Evolutionary conservation across 345 rosid species (phyloP).

Genomic region (Cardamine resedifolia): DNA sequence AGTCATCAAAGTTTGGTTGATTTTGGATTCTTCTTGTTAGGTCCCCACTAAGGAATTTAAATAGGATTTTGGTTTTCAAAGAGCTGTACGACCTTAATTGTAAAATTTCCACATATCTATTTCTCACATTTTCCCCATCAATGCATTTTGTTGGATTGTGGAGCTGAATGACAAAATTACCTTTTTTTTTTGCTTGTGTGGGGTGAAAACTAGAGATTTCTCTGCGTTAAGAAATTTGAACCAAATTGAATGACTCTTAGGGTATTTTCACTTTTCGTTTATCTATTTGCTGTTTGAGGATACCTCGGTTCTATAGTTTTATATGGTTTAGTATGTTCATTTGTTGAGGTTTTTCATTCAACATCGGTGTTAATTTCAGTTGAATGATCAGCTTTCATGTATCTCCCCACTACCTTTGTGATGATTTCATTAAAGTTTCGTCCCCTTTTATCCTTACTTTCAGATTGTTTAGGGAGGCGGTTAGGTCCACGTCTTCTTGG

Average conservation of each 20-base stretch:
- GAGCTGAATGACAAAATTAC: constrained; percentile 21
- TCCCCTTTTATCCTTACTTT: constrained; percentile 26
- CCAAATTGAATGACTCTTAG: not conserved
- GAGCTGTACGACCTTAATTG: constrained; percentile 23
- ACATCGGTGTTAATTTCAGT: not conserved
- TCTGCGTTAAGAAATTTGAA: constrained; percentile 8
- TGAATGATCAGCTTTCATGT: not conserved
- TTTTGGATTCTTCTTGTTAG: constrained; percentile 34
- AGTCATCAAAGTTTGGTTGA: constrained; percentile 17
- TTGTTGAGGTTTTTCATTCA: constrained; percentile 2
- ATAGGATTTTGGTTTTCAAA: constrained; percentile 13
- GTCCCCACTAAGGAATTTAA: constrained; percentile 32
- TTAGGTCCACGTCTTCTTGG: constrained; percentile 95
- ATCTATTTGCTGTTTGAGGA: not conserved
- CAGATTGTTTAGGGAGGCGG: constrained; percentile 99
- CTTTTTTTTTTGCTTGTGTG: not conserved
- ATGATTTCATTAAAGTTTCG: constrained; percentile 24
- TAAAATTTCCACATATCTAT: not conserved
- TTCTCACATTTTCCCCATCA: not conserved
- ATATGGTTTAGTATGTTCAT: not conserved
- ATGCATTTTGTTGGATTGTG: constrained; percentile 31
- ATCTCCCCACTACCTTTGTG: constrained; percentile 14
- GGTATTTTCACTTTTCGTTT: not conserved
- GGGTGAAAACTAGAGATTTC: not conserved
- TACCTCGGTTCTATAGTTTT: not conserved